Evolutionary conservation across 306 rosid species (phyloP).

Genomic region (Cucurbita pepo): DNA sequence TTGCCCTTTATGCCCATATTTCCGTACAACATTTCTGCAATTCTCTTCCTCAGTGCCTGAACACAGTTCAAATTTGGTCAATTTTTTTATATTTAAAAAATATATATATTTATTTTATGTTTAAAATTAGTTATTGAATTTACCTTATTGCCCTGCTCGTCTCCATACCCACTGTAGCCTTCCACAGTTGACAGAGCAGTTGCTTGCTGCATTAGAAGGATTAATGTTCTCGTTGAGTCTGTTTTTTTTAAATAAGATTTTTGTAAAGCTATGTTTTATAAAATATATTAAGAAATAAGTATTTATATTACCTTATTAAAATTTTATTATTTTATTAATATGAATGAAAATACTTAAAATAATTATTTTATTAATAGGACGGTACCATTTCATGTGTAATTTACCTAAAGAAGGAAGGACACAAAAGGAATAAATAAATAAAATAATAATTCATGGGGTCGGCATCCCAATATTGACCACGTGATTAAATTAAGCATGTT

Average conservation of each 20-base stretch:
- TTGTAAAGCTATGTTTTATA: too few relatives aligned
- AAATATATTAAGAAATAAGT: too few relatives aligned
- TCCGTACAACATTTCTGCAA: slow-evolving; percentile 33
- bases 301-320: too few relatives aligned
- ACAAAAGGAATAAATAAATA: background rate
- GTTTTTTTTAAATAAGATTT: too few relatives aligned
- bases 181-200: slow-evolving; percentile 26
- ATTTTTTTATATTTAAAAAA: too few relatives aligned
- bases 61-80: background rate
- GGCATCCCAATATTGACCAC: background rate
- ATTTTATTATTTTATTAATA: too few relatives aligned
- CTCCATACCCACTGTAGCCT: slow-evolving; percentile 60
- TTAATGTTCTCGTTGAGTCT: background rate
- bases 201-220: slow-evolving; percentile 25
- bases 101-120: background rate
- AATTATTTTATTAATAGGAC: too few relatives aligned
- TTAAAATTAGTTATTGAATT: background rate
- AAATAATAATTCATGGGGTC: background rate
- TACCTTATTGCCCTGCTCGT: slow-evolving; percentile 59
- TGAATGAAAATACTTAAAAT: too few relatives aligned
- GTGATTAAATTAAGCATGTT: background rate
- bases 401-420: background rate
- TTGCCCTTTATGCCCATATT: slow-evolving; percentile 20
- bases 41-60: slow-evolving; percentile 32
- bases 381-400: background rate